Base-by-base conservation (phyloP, 164 flowering plant genomes). In the Sextonia rubra region DNA sequence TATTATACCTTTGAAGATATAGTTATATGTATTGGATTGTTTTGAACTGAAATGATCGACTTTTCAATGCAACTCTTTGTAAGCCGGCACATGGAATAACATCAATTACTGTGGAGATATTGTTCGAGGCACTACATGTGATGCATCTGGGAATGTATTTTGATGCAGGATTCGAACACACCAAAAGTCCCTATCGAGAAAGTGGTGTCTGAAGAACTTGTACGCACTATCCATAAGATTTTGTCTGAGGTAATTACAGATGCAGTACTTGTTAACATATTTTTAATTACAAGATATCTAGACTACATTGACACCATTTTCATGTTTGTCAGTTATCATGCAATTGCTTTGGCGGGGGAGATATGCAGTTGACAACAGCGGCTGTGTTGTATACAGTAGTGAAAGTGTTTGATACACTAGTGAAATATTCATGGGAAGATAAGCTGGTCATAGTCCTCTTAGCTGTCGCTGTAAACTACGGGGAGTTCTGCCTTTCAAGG, bases 261-360 rank as follows among this genome's bases (percentile, higher is more conserved):
- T 27, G 37, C 37, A n/a, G n/a, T n/a, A 32, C 37, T 32, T 32
- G 8, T 32, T 32, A 0, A 6, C 37, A 32, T 32, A 6, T 32
- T 32, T 32, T 6, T 32, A 0, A 5, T 32, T 32, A 32, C 37
- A 4, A 5, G 6, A 5, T 32, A 32, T 32, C 0, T 0, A 6
- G 8, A 8, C 8, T 32, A 32, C 37, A 32, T 32, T 32, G 37
- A 32, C 37, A 32, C 37, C 1, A 32, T 5, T 32, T 32, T 6
- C 26, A 17, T 56, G 47, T n/a, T 61, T 4, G n/a, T 62, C 85
- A 91, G 91, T 66, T 90, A 62, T 24, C 83, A 7, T 86, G 88
- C 87, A 88, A 86, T 77, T 86, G 90, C 77, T 83, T 83, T 4
- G 85, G 37, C 37, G 37, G 87, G 20, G 87, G 83, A 47, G 97